Percentiles rank a stretch among this genome's conserved stretches.
Evolutionary conservation across 148 eudicot species (phyloP).

Genomic region (Fagopyrum esculentum): DNA sequence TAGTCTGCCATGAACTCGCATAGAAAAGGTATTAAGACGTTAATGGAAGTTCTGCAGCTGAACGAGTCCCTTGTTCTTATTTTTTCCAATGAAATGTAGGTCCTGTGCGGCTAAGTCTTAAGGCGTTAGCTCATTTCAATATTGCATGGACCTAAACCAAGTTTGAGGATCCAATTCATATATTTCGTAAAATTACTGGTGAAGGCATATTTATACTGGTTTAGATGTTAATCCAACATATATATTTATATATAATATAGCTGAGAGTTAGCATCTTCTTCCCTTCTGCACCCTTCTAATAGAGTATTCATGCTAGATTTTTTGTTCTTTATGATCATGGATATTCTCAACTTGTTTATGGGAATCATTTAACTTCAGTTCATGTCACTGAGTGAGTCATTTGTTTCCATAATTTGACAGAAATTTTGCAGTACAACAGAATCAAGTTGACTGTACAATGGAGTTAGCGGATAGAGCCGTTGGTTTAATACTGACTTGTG

Average conservation of each 20-base stretch:
- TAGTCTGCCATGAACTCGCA: background rate
- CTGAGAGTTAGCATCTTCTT: background rate
- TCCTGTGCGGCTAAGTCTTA: background rate
- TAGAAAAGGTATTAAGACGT: background rate
- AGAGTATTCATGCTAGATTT: background rate
- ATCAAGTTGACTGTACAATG: slow-evolving; percentile 25
- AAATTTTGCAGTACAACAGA: background rate
- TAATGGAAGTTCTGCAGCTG: background rate
- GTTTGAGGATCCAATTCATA: background rate
- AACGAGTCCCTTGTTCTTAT: background rate
- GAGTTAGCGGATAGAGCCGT: slow-evolving; percentile 88
- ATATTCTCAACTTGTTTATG: background rate
- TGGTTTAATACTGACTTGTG: slow-evolving; percentile 56
- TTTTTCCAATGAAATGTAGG: background rate
- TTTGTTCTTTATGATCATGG: background rate
- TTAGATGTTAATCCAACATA: background rate
- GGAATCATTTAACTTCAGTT: background rate
- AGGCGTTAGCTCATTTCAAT: background rate
- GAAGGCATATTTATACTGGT: background rate
- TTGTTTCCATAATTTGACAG: background rate
- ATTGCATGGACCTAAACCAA: background rate
- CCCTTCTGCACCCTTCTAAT: background rate
- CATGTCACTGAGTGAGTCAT: background rate
- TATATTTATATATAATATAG: background rate
- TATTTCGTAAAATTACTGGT: background rate